These are phyloP conservation scores for Celoporthe dispersa DNA, from an alignment of 2,329 filamentous ascomycete genomes.

Conservation along the genomic window DNA sequence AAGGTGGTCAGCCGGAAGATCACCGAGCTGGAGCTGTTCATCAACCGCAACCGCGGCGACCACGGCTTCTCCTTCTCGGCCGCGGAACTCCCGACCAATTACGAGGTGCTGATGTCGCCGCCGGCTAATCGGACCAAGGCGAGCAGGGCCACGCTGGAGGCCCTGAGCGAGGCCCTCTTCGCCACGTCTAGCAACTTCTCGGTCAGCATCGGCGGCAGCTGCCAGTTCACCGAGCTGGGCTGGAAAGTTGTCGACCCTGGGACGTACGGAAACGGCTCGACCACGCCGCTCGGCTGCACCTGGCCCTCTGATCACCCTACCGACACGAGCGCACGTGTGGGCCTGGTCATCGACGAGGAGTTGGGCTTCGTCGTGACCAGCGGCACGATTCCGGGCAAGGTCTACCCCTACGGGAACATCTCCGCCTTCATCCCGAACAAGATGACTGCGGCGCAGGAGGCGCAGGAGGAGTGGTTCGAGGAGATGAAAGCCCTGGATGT, in stretches of 20 bases:
- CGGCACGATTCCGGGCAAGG: slow-evolving; percentile 31
- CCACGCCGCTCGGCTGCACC: slow-evolving; percentile 29
- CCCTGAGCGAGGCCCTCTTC: slow-evolving; percentile 18
- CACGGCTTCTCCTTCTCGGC: slow-evolving; percentile 34
- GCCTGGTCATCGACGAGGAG: slow-evolving; percentile 33
- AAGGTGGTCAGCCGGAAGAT: slow-evolving; percentile 32
- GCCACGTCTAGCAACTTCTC: slow-evolving; percentile 17
- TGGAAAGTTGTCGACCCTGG: slow-evolving; percentile 33
- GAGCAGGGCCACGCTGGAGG: slow-evolving; percentile 27
- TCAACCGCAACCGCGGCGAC: slow-evolving; percentile 33
- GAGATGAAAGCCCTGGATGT: slow-evolving; percentile 28
- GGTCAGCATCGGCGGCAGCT: slow-evolving; percentile 15
- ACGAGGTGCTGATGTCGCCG: slow-evolving; percentile 29
- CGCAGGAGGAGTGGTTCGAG: slow-evolving; percentile 29
- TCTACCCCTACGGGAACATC: slow-evolving; percentile 19
- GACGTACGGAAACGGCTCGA: slow-evolving; percentile 31
- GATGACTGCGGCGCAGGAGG: slow-evolving; percentile 31
- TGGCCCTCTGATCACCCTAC: slow-evolving; percentile 32
- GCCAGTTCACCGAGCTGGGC: slow-evolving; percentile 33
- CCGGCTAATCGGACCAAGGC: slow-evolving; percentile 31
- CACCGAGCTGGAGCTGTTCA: slow-evolving; percentile 33
- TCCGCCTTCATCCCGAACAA: slow-evolving; percentile 24
- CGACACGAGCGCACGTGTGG: slow-evolving; percentile 30
- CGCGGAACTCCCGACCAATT: slow-evolving; percentile 30
- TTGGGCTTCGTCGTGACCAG: slow-evolving; percentile 32